phyloP scores from a whole-genome alignment of 768 basidiomycete species.

The Tulasnella calospora region DNA sequence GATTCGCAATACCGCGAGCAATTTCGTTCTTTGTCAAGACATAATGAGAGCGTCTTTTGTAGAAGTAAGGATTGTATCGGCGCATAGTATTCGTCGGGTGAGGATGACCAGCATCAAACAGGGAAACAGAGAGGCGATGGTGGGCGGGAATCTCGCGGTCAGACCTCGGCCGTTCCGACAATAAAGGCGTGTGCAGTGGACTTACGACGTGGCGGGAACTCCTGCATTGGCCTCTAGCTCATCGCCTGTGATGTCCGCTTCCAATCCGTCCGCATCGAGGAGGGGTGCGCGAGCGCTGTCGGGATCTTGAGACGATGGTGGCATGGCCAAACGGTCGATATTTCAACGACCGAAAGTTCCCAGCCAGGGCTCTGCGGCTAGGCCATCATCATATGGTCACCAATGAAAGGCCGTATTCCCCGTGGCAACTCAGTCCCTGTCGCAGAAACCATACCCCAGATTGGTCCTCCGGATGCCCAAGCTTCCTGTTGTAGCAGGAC shows the following conservation, averaged over 20 bases:
- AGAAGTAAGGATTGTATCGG: neutral
- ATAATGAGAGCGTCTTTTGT: slow-evolving; percentile 19
- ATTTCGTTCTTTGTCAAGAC: slow-evolving; percentile 19
- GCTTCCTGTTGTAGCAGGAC: neutral
- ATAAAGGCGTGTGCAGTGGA: neutral
- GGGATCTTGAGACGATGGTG: neutral
- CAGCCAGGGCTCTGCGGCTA: neutral
- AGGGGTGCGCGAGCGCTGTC: neutral
- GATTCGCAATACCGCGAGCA: slow-evolving; percentile 71
- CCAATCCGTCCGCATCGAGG: neutral
- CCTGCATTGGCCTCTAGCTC: neutral
- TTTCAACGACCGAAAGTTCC: slow-evolving; percentile 1
- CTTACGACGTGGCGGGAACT: neutral
- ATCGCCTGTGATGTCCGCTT: neutral
- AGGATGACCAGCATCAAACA: neutral
- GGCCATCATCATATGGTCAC: neutral
- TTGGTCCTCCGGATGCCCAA: neutral
- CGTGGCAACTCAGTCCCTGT: neutral
- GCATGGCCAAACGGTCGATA: neutral
- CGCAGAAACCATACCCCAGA: neutral
- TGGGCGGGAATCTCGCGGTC: neutral
- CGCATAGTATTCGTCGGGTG: neutral
- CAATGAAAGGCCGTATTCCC: neutral
- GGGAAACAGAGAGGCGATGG: neutral
- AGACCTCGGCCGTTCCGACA: neutral